phyloP scores from a whole-genome alignment of 2,329 filamentous ascomycete species.

The Mycosphaerella arachidis region DNA sequence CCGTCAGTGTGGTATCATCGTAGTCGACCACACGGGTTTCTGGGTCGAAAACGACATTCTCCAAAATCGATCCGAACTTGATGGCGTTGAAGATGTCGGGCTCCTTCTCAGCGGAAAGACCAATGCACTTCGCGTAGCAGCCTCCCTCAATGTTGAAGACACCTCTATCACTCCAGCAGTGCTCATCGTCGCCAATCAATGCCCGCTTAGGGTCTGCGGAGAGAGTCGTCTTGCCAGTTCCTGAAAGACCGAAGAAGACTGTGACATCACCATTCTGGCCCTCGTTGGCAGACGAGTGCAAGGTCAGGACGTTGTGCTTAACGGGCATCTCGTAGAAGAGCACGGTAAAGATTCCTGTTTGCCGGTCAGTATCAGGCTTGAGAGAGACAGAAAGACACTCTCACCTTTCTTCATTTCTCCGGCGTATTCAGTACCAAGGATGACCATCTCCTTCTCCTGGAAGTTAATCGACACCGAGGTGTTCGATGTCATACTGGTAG shows the following conservation, averaged over 20 bases:
- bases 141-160: conserved; percentile 99
- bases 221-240: conserved; percentile 96
- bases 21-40: conserved; percentile 88
- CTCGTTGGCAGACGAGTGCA: conserved; percentile 98
- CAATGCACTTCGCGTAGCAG: conserved; percentile 98
- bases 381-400: not conserved
- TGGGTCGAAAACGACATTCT: conserved; percentile 98
- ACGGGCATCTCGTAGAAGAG: conserved; percentile 99
- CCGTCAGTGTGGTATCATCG: conserved; percentile 88
- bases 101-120: conserved; percentile 96
- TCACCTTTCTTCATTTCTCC: conserved; percentile 31
- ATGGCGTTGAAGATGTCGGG: conserved; percentile 96
- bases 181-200: conserved; percentile 97
- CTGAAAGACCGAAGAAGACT: conserved; percentile 97
- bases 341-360: conserved; percentile 82
- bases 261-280: conserved; percentile 92
- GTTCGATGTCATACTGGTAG: conserved; percentile 95
- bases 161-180: conserved; percentile 96
- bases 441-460: conserved; percentile 99
- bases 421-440: conserved; percentile 96
- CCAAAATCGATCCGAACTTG: conserved; percentile 91
- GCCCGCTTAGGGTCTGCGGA: conserved; percentile 95
- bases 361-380: conserved; percentile 9
- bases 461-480: conserved; percentile 99
- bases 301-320: conserved; percentile 97